Evolutionary conservation across 2,329 filamentous ascomycete genomes (phyloP).

Genomic region (Dichotomopilus funicola): DNA sequence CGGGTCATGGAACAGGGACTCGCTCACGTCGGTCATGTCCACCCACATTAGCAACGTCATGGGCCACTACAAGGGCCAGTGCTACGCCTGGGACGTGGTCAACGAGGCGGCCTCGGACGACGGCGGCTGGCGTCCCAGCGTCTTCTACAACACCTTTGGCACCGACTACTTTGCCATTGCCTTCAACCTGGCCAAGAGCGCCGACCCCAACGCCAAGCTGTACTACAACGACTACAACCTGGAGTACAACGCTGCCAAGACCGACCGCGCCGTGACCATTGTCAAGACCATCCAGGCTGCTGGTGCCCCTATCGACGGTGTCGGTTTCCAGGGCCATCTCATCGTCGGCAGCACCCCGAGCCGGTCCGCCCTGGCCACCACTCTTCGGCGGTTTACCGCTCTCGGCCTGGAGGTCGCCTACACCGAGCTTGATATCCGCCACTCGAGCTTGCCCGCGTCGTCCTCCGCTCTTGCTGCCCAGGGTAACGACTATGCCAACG

Average conservation of each 20-base stretch:
- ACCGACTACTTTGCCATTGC: conserved; percentile 51
- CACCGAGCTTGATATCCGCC: conserved; percentile 56
- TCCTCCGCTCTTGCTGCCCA: conserved; percentile 38
- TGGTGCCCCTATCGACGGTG: conserved; percentile 53
- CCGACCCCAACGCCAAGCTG: conserved; percentile 50
- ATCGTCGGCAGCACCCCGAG: conserved; percentile 47
- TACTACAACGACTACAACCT: conserved; percentile 55
- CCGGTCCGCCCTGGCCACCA: conserved; percentile 37
- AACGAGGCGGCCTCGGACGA: conserved; percentile 58
- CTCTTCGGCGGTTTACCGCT: conserved; percentile 44
- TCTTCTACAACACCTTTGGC: conserved; percentile 52
- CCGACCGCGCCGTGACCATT: conserved; percentile 37
- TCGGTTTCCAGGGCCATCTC: conserved; percentile 57
- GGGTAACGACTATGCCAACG: conserved; percentile 38
- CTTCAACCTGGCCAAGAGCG: conserved; percentile 49
- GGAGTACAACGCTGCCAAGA: conserved; percentile 45
- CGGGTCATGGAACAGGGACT: conserved; percentile 50
- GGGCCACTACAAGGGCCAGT: conserved; percentile 51
- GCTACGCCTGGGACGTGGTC: conserved; percentile 59
- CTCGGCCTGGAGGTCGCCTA: conserved; percentile 52
- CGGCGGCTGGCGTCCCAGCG: conserved; percentile 44
- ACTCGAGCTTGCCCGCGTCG: conserved; percentile 33
- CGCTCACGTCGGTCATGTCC: conserved; percentile 47
- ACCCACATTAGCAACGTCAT: conserved; percentile 55
- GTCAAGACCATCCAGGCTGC: conserved; percentile 40